A percentile compares a stretch with the other conserved stretches of the same genome.
Evolutionary conservation across 192 early-diverging fungal species (phyloP).

Genomic region (Coemansia brasiliensis): DNA sequence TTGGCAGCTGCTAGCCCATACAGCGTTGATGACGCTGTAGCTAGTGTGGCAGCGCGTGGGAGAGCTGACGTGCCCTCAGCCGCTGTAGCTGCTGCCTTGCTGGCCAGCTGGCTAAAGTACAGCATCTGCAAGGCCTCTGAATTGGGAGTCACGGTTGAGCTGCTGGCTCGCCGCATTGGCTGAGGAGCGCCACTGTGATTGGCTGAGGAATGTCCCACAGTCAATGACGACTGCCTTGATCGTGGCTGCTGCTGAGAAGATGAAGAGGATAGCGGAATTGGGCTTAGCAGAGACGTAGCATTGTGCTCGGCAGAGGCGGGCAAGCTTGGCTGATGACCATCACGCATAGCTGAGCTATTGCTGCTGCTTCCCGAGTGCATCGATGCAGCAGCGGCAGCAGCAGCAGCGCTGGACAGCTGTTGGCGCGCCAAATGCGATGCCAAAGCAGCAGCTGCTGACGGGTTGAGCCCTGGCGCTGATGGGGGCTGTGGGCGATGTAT

Average conservation of each 20-base stretch:
- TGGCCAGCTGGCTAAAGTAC: constrained; percentile 46
- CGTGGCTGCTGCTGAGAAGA: not conserved
- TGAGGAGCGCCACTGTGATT: constrained; percentile 1
- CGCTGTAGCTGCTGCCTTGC: constrained; percentile 25
- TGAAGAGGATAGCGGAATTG: no score
- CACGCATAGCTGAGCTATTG: no score
- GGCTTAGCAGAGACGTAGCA: no score
- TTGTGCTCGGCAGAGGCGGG: no score
- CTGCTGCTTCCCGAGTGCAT: not conserved
- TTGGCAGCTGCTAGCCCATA: constrained; percentile 15
- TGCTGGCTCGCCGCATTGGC: constrained; percentile 1
- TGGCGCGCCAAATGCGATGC: constrained; percentile 41
- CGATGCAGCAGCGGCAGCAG: constrained; percentile 1
- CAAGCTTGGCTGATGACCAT: no score
- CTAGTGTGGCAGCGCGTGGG: constrained; percentile 17
- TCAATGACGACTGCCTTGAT: not conserved
- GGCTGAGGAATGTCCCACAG: constrained; percentile 3
- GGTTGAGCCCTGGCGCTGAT: constrained; percentile 18
- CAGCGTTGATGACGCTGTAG: constrained; percentile 9
- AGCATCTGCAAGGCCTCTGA: constrained; percentile 52
- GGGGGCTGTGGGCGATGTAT: constrained; percentile 2
- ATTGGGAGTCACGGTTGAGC: not conserved
- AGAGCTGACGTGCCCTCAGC: constrained; percentile 16
- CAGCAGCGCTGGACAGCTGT: constrained; percentile 17
- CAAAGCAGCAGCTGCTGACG: constrained; percentile 24